Percentiles rank a stretch among this genome's conserved stretches.
Evolutionary conservation across 1,284 basidiomycete species (phyloP).

Genomic region (Laetiporus sulphureus): DNA sequence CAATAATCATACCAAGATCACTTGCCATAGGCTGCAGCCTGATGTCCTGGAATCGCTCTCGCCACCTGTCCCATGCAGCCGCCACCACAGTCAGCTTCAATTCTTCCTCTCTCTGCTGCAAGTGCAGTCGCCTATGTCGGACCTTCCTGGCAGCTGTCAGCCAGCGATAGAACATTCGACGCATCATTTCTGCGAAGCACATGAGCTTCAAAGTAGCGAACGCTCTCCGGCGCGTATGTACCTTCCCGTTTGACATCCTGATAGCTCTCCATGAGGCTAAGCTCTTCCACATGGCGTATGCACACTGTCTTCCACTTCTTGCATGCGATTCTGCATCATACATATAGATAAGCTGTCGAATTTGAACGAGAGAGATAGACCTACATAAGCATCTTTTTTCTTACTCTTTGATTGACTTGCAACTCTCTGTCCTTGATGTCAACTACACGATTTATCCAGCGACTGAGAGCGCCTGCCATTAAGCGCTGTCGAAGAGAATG

Average conservation of each 20-base stretch:
- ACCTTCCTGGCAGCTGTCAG: conserved; percentile 48
- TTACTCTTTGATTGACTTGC: conserved; percentile 46
- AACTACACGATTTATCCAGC: conserved; percentile 69
- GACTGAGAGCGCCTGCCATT: conserved; percentile 36
- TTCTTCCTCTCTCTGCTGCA: conserved; percentile 59
- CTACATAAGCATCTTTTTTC: conserved; percentile 42
- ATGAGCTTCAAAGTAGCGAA: neutral
- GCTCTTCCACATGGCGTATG: conserved; percentile 56
- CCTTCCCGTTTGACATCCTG: conserved; percentile 73
- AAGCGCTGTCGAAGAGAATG: conserved; percentile 39
- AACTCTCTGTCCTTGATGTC: conserved; percentile 66
- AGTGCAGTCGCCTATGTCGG: conserved; percentile 46
- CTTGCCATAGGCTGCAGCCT: conserved; percentile 58
- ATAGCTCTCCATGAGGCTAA: conserved; percentile 76
- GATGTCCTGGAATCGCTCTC: conserved; percentile 58
- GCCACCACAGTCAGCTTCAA: conserved; percentile 43
- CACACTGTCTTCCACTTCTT: conserved; percentile 61
- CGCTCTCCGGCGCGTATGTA: conserved; percentile 18
- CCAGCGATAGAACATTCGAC: conserved; percentile 68
- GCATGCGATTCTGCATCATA: conserved; percentile 41
- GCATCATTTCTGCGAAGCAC: conserved; percentile 46
- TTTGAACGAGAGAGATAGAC: conserved; percentile 9
- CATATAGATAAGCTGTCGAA: neutral
- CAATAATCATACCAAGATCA: conserved; percentile 3
- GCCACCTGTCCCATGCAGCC: conserved; percentile 70